A percentile compares a stretch with the other conserved stretches of the same genome.
Conservation (phyloP, 2,329 filamentous ascomycete species). For the Cercospora nicotianae region DNA sequence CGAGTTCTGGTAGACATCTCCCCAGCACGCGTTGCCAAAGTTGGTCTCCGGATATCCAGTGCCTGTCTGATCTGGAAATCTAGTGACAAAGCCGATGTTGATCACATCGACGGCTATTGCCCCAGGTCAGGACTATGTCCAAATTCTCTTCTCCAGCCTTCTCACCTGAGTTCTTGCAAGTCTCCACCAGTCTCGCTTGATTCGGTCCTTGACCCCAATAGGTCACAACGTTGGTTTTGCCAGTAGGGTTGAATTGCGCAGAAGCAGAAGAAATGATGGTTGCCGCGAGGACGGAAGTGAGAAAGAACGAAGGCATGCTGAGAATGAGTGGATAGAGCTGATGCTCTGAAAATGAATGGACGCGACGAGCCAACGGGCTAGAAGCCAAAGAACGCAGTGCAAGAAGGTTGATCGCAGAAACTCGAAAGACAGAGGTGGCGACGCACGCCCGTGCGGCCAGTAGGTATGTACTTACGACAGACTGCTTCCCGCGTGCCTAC, state of each 20-base stretch:
- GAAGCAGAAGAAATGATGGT: conserved; percentile 36
- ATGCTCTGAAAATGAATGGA: conserved; percentile 19
- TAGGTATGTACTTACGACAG: neutral
- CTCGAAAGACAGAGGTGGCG: neutral
- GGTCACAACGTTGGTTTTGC: conserved; percentile 53
- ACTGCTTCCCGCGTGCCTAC: neutral
- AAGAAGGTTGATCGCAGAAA: neutral
- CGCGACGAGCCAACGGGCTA: conserved; percentile 14
- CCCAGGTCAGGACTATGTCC: conserved; percentile 32
- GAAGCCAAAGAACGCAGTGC: conserved; percentile 7
- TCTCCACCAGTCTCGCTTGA: conserved; percentile 52
- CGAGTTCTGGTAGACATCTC: conserved; percentile 21
- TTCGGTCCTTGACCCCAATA: conserved; percentile 58
- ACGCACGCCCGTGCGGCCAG: neutral
- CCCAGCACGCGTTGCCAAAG: conserved; percentile 44
- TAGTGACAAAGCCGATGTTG: conserved; percentile 57
- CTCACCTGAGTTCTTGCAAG: conserved; percentile 44
- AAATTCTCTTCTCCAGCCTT: neutral
- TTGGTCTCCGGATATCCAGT: conserved; percentile 55
- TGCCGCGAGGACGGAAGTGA: conserved; percentile 10
- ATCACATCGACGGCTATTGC: conserved; percentile 54
- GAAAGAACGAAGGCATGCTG: conserved; percentile 16
- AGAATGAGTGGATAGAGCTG: neutral
- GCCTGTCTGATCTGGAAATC: conserved; percentile 50
- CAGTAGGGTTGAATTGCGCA: conserved; percentile 44